phyloP scores from a whole-genome alignment of 2,329 filamentous ascomycete genomes.

The Colletotrichum simmondsii region DNA sequence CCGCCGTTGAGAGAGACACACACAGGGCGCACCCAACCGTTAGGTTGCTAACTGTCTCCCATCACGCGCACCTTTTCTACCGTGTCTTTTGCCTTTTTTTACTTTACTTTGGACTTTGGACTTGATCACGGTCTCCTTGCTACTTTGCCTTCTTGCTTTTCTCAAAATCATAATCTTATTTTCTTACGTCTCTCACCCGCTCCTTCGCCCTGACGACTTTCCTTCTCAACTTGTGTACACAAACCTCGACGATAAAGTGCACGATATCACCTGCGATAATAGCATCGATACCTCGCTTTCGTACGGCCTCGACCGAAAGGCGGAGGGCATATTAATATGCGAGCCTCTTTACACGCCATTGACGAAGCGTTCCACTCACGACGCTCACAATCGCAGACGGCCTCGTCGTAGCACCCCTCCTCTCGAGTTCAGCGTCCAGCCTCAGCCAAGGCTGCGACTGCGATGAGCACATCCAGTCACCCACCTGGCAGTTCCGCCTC shows the following conservation, averaged over 20 bases:
- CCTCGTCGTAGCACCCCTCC: conserved; percentile 16
- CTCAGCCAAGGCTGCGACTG: conserved; percentile 22
- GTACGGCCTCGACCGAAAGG: conserved; percentile 17
- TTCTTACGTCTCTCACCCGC: conserved; percentile 7
- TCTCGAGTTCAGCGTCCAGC: not conserved
- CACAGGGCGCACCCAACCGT: conserved; percentile 18
- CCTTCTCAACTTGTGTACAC: not conserved
- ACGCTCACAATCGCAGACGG: conserved; percentile 16
- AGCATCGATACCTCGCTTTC: conserved; percentile 22
- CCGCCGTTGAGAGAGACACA: conserved; percentile 26
- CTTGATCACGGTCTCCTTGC: not conserved
- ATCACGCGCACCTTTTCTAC: conserved; percentile 26
- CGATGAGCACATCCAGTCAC: conserved; percentile 34
- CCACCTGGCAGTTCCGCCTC: conserved; percentile 35
- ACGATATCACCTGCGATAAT: conserved; percentile 2
- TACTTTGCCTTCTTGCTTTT: not conserved
- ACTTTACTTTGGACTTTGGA: not conserved
- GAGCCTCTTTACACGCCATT: conserved; percentile 24
- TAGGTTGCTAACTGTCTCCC: conserved; percentile 9
- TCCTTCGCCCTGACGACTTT: not conserved
- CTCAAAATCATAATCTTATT: not conserved
- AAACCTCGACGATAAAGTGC: not conserved
- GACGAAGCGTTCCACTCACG: conserved; percentile 26
- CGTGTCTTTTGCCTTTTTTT: not conserved
- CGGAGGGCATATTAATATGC: conserved; percentile 33